Conservation (phyloP, 805 yeast genomes). For the Starmerella gropengiesseri region DNA sequence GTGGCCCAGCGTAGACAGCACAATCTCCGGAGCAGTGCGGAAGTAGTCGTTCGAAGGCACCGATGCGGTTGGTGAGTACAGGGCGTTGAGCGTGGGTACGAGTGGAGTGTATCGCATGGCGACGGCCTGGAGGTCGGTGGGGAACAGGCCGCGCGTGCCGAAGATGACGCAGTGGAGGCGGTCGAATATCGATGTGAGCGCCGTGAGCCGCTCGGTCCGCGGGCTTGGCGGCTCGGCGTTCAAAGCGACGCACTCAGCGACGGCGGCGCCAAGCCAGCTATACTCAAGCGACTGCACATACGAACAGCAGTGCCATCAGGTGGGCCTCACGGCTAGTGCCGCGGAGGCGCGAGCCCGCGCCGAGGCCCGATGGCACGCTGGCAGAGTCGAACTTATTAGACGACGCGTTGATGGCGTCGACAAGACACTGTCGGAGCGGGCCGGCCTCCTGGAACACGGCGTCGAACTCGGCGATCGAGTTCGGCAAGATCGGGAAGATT, state of each 20-base stretch:
- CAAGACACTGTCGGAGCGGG: constrained; percentile 23
- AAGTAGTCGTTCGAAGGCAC: constrained; percentile 4
- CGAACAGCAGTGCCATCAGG: constrained; percentile 29
- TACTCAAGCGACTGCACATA: constrained; percentile 27
- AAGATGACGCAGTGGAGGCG: constrained; percentile 12
- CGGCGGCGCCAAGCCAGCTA: constrained; percentile 32
- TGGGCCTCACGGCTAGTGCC: constrained; percentile 24
- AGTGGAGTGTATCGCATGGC: constrained; percentile 10
- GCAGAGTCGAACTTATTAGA: neutral
- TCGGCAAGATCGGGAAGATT: constrained; percentile 32
- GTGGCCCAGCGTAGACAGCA: constrained; percentile 8
- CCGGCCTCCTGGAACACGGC: constrained; percentile 23
- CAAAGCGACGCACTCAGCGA: constrained; percentile 24
- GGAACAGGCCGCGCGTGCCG: constrained; percentile 14
- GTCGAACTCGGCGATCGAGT: constrained; percentile 27
- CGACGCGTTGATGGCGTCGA: constrained; percentile 25
- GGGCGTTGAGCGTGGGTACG: constrained; percentile 6
- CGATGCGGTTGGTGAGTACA: neutral
- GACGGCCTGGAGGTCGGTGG: constrained; percentile 4
- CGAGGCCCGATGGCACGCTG: constrained; percentile 11
- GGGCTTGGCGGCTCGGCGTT: constrained; percentile 5
- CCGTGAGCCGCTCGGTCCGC: constrained; percentile 17
- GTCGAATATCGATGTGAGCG: constrained; percentile 17
- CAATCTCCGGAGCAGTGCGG: constrained; percentile 10
- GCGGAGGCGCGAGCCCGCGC: constrained; percentile 10